These are phyloP conservation scores for Corymbia citriodora DNA, from an alignment of 441 rosid genomes.

Conservation along the genomic window DNA sequence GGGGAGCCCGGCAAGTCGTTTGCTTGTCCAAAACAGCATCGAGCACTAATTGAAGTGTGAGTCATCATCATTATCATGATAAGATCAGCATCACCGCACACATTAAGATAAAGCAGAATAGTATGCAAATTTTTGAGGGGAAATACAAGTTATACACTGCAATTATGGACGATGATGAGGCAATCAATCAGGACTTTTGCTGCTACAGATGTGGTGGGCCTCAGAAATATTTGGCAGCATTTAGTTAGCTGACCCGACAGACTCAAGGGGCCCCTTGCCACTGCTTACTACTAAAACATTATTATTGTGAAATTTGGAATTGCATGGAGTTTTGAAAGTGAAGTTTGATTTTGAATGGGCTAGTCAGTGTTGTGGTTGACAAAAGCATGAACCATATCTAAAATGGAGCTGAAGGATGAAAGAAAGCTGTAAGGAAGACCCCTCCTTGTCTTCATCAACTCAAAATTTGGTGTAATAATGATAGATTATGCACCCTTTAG, in stretches of 20 bases:
- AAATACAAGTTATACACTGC: not conserved
- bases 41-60: not conserved
- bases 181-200: not conserved
- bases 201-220: not conserved
- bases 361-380: not conserved
- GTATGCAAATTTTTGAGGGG: not conserved
- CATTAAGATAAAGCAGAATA: not conserved
- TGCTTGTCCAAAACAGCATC: not conserved
- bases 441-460: not conserved
- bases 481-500: not conserved
- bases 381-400: not conserved
- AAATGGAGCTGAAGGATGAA: not conserved
- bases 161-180: not conserved
- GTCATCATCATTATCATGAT: not conserved
- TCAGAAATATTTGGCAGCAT: not conserved
- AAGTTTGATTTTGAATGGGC: not conserved
- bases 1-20: not conserved
- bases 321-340: not conserved
- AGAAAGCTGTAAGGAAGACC: not conserved
- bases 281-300: not conserved
- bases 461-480: not conserved
- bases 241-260: not conserved
- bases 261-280: not conserved
- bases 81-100: not conserved
- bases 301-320: not conserved